These are phyloP conservation scores for Blastosporella zonata DNA, from an alignment of 1,284 basidiomycete genomes.

Conservation along the genomic window DNA sequence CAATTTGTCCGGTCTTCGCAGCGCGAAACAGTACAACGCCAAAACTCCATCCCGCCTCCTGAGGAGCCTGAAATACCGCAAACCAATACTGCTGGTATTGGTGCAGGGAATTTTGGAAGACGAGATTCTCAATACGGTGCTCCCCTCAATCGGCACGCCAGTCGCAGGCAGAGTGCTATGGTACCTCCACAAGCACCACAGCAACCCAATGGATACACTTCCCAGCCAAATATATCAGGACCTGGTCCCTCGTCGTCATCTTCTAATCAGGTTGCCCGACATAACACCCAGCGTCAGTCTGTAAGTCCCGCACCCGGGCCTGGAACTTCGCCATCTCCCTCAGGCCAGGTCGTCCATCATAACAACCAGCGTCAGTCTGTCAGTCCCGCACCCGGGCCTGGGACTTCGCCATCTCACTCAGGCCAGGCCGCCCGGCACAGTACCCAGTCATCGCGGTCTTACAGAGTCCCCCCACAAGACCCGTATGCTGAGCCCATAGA, in stretches of 20 bases:
- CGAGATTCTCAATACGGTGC: constrained; percentile 31
- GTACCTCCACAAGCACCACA: constrained; percentile 20
- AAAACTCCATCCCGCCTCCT: constrained; percentile 30
- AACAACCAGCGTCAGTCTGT: constrained; percentile 11
- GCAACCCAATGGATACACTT: constrained; percentile 27
- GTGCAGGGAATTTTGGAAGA: constrained; percentile 46
- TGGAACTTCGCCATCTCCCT: constrained; percentile 14
- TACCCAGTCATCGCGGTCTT: constrained; percentile 15
- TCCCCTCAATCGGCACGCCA: constrained; percentile 27
- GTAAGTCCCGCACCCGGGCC: constrained; percentile 11
- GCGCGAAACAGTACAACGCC: constrained; percentile 37
- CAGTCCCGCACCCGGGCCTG: constrained; percentile 11
- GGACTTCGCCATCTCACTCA: constrained; percentile 14
- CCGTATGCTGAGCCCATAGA: constrained; percentile 55
- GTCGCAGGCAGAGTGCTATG: constrained; percentile 20
- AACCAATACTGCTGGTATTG: constrained; percentile 65
- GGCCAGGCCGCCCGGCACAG: constrained; percentile 12
- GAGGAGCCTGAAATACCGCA: constrained; percentile 43
- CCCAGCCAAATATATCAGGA: constrained; percentile 10
- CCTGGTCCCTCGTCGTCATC: constrained; percentile 15
- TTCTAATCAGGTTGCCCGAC: constrained; percentile 3
- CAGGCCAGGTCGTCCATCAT: constrained; percentile 9
- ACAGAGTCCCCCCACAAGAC: constrained; percentile 33
- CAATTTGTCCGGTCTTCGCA: constrained; percentile 58
- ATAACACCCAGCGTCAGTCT: constrained; percentile 10